phyloP scores from a whole-genome alignment of 2,329 filamentous ascomycete species.

The Colletotrichum ledebouriae region DNA sequence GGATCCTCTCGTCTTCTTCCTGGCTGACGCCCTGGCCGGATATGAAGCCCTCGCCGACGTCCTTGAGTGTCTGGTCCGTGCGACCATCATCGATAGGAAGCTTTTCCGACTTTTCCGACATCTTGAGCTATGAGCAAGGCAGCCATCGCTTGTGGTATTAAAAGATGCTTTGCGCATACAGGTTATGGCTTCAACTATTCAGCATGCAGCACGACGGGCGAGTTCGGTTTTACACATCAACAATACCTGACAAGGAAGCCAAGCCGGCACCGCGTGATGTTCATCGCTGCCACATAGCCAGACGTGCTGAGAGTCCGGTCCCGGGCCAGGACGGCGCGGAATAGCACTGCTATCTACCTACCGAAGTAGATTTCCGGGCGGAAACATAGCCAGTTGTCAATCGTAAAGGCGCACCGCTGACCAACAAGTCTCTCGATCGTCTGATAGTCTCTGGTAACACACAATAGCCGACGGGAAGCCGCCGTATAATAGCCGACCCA shows the following conservation, averaged over 20 bases:
- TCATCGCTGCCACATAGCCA: neutral
- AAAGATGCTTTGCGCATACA: too few species aligned
- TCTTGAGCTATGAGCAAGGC: neutral
- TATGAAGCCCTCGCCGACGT: slow-evolving; percentile 11
- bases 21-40: slow-evolving; percentile 23
- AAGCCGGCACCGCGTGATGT: slow-evolving; percentile 9
- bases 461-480: slow-evolving; percentile 17
- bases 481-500: slow-evolving; percentile 22
- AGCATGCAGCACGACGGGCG: too few species aligned
- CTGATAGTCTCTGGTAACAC: neutral
- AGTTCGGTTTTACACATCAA: too few species aligned
- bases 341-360: neutral
- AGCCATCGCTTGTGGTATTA: too few species aligned
- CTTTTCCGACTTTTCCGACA: slow-evolving; percentile 23
- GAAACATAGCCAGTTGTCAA: neutral
- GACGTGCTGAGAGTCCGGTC: neutral
- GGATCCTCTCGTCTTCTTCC: slow-evolving; percentile 22
- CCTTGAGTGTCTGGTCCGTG: slow-evolving; percentile 11
- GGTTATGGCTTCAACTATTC: too few species aligned
- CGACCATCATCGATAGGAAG: neutral
- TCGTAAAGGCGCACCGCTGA: too few species aligned
- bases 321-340: neutral
- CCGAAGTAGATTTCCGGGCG: neutral
- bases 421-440: neutral
- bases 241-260: neutral